phyloP scores from a whole-genome alignment of 768 basidiomycete species.

The Gloeostereum incarnatum region DNA sequence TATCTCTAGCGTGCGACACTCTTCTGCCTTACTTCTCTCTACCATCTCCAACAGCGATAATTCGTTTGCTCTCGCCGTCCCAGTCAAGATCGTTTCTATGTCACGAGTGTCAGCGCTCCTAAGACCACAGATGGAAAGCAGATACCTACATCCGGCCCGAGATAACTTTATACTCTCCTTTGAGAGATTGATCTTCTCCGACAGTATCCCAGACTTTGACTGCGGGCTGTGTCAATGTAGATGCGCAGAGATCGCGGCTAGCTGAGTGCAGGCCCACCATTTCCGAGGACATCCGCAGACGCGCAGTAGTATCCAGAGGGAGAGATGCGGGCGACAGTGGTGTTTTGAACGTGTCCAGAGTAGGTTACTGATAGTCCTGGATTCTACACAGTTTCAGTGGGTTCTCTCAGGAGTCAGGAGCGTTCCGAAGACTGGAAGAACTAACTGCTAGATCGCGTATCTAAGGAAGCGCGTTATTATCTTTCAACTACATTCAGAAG shows the following conservation, averaged over 20 bases:
- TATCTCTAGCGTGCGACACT: too few relatives aligned
- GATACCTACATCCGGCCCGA: conserved; percentile 60
- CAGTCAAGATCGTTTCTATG: conserved; percentile 86
- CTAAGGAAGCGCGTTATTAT: conserved; percentile 25
- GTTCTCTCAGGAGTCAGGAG: conserved; percentile 1
- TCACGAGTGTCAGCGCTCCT: not conserved
- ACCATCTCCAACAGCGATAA: conserved; percentile 90
- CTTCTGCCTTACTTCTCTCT: conserved; percentile 80
- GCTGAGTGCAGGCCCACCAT: conserved; percentile 39
- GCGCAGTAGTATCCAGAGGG: conserved; percentile 95
- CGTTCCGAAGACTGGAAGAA: conserved; percentile 1
- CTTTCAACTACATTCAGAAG: not conserved
- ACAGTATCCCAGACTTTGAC: conserved; percentile 92
- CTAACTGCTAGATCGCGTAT: conserved; percentile 77
- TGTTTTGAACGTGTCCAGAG: conserved; percentile 71
- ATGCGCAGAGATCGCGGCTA: not conserved
- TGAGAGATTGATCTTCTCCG: conserved; percentile 75
- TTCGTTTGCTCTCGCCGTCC: conserved; percentile 96
- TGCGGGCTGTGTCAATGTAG: conserved; percentile 14
- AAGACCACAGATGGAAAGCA: not conserved
- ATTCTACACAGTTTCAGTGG: conserved; percentile 36
- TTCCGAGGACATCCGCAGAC: conserved; percentile 77
- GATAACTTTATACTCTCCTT: conserved; percentile 71
- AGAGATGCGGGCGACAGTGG: conserved; percentile 86
- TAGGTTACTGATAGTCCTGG: conserved; percentile 56